These are phyloP conservation scores for Capronia americana DNA, from an alignment of 2,329 filamentous ascomycete species.

Conservation along the genomic window DNA sequence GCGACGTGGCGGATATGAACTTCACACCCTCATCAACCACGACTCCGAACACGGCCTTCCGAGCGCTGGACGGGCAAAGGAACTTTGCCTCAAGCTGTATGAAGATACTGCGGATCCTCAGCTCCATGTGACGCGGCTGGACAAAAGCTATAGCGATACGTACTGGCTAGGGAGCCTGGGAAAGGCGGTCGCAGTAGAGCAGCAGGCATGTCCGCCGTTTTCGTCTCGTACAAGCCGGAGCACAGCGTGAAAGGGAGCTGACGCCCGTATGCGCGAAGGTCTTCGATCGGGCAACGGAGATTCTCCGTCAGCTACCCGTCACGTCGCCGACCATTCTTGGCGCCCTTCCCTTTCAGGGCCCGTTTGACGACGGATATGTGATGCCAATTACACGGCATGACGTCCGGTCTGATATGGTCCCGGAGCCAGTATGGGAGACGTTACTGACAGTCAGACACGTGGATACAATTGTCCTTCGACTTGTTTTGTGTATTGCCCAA, in stretches of 20 bases:
- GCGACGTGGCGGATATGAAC: background rate
- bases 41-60: constrained; percentile 1
- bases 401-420: background rate
- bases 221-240: background rate
- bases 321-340: background rate
- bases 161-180: constrained; percentile 17
- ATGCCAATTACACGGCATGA: background rate
- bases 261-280: background rate
- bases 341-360: background rate
- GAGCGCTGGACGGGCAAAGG: background rate
- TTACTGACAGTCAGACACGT: background rate
- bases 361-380: background rate
- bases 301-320: background rate
- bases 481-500: background rate
- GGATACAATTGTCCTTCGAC: background rate
- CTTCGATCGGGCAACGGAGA: background rate
- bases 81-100: background rate
- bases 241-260: background rate
- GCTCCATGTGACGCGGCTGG: constrained; percentile 8
- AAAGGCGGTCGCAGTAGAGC: constrained; percentile 8
- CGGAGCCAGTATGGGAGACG: background rate
- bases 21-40: background rate
- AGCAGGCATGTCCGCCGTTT: constrained; percentile 7
- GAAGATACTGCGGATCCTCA: background rate
- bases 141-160: constrained; percentile 19